phyloP scores from a whole-genome alignment of 2,329 filamentous ascomycete species.

The Pseudogymnoascus verrucosus region DNA sequence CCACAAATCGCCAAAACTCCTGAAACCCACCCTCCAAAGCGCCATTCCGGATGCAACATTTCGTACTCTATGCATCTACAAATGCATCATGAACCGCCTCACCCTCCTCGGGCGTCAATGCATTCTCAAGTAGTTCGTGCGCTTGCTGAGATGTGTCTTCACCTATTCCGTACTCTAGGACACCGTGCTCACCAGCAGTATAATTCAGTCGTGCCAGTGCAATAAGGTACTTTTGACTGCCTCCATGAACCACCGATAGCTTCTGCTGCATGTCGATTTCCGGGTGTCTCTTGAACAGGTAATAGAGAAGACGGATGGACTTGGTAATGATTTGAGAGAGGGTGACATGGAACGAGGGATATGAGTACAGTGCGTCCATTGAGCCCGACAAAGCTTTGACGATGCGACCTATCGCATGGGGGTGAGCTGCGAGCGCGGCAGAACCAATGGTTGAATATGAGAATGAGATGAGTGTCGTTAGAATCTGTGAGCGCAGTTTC shows the following conservation, averaged over 20 bases:
- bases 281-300: slow-evolving; percentile 53
- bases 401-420: slow-evolving; percentile 63
- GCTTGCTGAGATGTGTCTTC: slow-evolving; percentile 74
- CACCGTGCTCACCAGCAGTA: slow-evolving; percentile 59
- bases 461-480: slow-evolving; percentile 53
- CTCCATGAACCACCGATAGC: slow-evolving; percentile 60
- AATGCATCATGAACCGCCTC: slow-evolving; percentile 40
- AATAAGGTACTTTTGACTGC: slow-evolving; percentile 74
- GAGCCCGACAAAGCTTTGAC: slow-evolving; percentile 70
- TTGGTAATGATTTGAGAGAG: slow-evolving; percentile 46
- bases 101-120: slow-evolving; percentile 71
- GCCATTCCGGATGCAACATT: not conserved
- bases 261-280: slow-evolving; percentile 63
- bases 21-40: not conserved
- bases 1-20: not conserved
- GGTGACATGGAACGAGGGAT: slow-evolving; percentile 21
- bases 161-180: slow-evolving; percentile 70
- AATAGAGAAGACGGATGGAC: slow-evolving; percentile 52
- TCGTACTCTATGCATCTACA: slow-evolving; percentile 11
- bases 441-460: slow-evolving; percentile 55
- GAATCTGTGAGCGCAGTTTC: slow-evolving; percentile 27
- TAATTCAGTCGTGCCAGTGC: slow-evolving; percentile 79
- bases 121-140: slow-evolving; percentile 70
- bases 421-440: slow-evolving; percentile 58
- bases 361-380: slow-evolving; percentile 52